Conservation (phyloP, 202 grass and related monocot species). For the Setaria viridis region DNA sequence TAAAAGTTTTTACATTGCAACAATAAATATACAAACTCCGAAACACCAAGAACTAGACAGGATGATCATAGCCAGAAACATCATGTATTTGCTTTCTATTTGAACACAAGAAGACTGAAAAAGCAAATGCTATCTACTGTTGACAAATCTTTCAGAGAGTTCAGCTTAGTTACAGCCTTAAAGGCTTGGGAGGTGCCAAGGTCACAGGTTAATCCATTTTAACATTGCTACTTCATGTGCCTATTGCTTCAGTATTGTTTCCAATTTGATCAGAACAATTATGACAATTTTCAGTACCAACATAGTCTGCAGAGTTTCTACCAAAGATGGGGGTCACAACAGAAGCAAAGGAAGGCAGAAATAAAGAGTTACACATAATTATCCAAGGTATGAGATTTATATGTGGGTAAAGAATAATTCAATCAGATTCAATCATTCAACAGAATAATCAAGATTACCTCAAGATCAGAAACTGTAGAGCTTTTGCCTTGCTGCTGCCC, state of each 20-base stretch:
- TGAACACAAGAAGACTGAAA: constrained; percentile 2
- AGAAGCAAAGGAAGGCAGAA: constrained; percentile 21
- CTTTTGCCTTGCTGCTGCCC: constrained; percentile 53
- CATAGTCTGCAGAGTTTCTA: not conserved
- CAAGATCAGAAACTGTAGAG: constrained; percentile 56
- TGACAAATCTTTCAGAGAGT: not conserved
- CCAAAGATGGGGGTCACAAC: not conserved
- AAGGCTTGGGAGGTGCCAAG: not conserved
- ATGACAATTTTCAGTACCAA: constrained; percentile 2
- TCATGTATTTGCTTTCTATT: not conserved
- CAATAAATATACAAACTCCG: not conserved
- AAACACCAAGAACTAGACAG: not conserved
- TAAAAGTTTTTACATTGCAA: not conserved
- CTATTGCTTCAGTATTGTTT: not conserved
- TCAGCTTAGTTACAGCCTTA: not conserved
- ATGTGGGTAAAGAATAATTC: not conserved
- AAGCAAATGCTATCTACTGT: not conserved
- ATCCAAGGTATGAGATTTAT: not conserved
- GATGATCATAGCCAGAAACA: not conserved
- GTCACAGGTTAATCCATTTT: not conserved
- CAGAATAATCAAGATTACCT: constrained; percentile 57
- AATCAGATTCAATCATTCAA: not conserved
- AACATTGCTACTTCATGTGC: not conserved
- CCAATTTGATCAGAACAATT: not conserved
- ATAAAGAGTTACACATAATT: not conserved